phyloP scores from a whole-genome alignment of 2,329 filamentous ascomycete species.

The Penicillium oxalicum region DNA sequence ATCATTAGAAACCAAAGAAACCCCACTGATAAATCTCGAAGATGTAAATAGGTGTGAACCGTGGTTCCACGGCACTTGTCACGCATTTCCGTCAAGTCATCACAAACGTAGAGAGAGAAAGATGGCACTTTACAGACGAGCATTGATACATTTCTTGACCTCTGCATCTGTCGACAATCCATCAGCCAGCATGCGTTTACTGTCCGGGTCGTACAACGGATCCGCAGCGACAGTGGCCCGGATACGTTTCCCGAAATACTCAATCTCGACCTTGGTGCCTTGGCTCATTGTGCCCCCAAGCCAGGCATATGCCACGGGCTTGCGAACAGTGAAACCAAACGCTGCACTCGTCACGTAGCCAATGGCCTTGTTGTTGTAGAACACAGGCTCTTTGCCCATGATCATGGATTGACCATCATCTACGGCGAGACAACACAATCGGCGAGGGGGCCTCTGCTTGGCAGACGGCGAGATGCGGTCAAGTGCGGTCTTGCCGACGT shows the following conservation, averaged over 20 bases:
- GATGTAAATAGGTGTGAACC: too few relatives aligned
- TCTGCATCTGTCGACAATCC: slow-evolving; percentile 4
- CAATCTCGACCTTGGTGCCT: slow-evolving; percentile 52
- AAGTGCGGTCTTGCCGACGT: slow-evolving; percentile 49
- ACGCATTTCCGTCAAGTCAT: not conserved
- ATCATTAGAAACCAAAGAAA: too few relatives aligned
- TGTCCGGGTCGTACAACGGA: slow-evolving; percentile 44
- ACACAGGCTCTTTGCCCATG: slow-evolving; percentile 59
- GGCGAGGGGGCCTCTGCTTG: slow-evolving; percentile 33
- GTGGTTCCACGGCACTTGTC: not conserved
- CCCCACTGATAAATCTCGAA: too few relatives aligned
- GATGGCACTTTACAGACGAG: slow-evolving; percentile 10
- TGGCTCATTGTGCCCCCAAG: slow-evolving; percentile 45
- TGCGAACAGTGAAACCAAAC: slow-evolving; percentile 55
- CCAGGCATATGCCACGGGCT: slow-evolving; percentile 56
- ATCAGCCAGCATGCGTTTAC: slow-evolving; percentile 30
- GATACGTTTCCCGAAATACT: slow-evolving; percentile 55
- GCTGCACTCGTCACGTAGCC: slow-evolving; percentile 58
- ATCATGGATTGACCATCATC: slow-evolving; percentile 54
- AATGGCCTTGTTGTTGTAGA: slow-evolving; percentile 39
- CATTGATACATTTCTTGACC: slow-evolving; percentile 7
- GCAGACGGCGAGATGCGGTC: slow-evolving; percentile 30
- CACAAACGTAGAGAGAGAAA: not conserved
- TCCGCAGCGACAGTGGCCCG: slow-evolving; percentile 50
- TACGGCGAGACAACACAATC: slow-evolving; percentile 47